Percentiles rank a stretch among this genome's conserved stretches.
These are phyloP conservation scores for Amanita inopinata DNA, from an alignment of 768 basidiomycete species.

Conservation along the genomic window DNA sequence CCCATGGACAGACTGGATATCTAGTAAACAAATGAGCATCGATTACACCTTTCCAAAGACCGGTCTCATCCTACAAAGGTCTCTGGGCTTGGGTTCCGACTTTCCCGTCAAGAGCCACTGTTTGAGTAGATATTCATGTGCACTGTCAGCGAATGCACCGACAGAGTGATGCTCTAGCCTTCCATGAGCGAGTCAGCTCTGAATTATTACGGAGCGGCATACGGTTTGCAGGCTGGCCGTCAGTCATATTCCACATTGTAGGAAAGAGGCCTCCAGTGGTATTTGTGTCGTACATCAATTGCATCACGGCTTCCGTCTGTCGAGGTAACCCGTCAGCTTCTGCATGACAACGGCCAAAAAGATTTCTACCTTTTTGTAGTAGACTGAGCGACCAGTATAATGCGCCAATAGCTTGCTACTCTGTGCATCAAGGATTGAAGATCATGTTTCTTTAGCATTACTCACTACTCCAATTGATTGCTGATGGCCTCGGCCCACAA, in stretches of 20 bases:
- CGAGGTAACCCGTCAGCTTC: conserved; percentile 15
- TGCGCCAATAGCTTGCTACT: conserved; percentile 69
- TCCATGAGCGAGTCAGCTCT: too few relatives aligned
- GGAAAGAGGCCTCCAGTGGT: conserved; percentile 43
- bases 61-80: conserved; percentile 41
- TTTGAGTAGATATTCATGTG: conserved; percentile 63
- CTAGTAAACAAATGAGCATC: conserved; percentile 23
- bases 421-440: conserved; percentile 4
- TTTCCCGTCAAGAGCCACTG: conserved; percentile 51
- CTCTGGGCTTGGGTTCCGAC: conserved; percentile 39
- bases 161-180: conserved; percentile 18
- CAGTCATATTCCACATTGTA: conserved; percentile 36
- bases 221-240: conserved; percentile 31
- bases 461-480: conserved; percentile 57
- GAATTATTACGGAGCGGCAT: background rate
- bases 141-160: conserved; percentile 54
- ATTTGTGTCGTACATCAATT: conserved; percentile 39
- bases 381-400: conserved; percentile 57
- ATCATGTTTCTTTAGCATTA: background rate
- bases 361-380: conserved; percentile 34
- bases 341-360: background rate
- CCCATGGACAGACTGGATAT: conserved; percentile 39
- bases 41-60: background rate
- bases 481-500: conserved; percentile 36
- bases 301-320: conserved; percentile 36